Evolutionary conservation across 116 monocot genomes (phyloP).

Genomic region (Posidonia oceanica): DNA sequence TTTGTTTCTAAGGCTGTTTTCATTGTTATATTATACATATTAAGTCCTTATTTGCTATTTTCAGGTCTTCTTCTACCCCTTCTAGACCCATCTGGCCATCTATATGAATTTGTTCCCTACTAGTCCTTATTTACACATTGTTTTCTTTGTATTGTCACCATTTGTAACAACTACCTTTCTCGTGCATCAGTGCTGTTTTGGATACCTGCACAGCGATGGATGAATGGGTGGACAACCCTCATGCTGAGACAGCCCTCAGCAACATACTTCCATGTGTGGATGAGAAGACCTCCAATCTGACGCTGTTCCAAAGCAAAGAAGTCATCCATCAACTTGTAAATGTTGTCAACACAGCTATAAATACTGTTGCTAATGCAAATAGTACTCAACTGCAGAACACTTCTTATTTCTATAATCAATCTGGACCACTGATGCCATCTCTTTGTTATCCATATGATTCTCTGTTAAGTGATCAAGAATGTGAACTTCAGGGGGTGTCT

Average conservation of each 20-base stretch:
- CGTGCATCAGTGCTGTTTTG: constrained; percentile 36
- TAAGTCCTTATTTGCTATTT: too few relatives aligned
- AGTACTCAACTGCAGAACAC: background rate
- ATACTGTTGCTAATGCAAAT: constrained; percentile 40
- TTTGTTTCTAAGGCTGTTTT: too few relatives aligned
- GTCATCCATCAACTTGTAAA: constrained; percentile 53
- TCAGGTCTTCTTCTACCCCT: too few relatives aligned
- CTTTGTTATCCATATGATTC: constrained; percentile 74
- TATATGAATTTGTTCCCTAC: too few relatives aligned
- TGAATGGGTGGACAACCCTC: constrained; percentile 72
- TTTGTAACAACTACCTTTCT: background rate
- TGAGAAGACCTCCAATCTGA: constrained; percentile 48
- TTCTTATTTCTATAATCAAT: constrained; percentile 43
- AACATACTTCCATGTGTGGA: constrained; percentile 79
- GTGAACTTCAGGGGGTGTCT: constrained; percentile 42
- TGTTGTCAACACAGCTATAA: constrained; percentile 55
- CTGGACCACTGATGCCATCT: constrained; percentile 50
- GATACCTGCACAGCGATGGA: constrained; percentile 82
- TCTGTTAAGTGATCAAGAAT: constrained; percentile 24
- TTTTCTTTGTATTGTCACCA: too few relatives aligned
- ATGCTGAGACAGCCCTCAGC: constrained; percentile 76
- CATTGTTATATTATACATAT: too few relatives aligned
- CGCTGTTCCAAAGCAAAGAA: constrained; percentile 66
- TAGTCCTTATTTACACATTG: too few relatives aligned
- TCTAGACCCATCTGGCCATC: too few relatives aligned